Base-by-base conservation (phyloP, 495 filamentous ascomycete species). In the Podospora tetraspora region DNA sequence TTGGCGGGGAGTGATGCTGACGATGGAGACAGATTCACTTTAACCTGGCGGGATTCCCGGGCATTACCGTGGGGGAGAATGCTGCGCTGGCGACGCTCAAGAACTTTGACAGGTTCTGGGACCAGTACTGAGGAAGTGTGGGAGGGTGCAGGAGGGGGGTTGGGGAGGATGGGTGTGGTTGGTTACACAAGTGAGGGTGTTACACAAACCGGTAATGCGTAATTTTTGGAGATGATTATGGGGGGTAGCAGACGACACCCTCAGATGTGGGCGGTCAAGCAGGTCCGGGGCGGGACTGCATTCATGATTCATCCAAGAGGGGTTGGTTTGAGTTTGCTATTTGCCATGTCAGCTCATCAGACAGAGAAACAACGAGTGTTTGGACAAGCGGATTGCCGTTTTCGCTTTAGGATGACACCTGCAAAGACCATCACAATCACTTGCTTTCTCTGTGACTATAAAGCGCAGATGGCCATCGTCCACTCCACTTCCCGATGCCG, bases 1-100 rank as follows among this genome's bases (percentile, higher is more conserved):
- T 4, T 19, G 37, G 3, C 3, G 37, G 57, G 43, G 24, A 25
- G 13, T 9, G 7, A 65, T 22, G 32, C 60, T 61, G 19, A 32
- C 57, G 2, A 13, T 63, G 34, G 11, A 64, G 34, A 69, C 29
- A 77, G 75, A 75, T 79, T 63, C 77, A 79, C 66, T 79, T 76
- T 57, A 56, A 27, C 3, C 76, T 79, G 68, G 72, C 77, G 2
- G 68, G 66, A 3, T 67, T 68, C 3, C 72, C 61, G 30, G 74
- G 77, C 3, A 70, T 64, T 21, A 66, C 68, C 57, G 21, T 76
- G 13, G 77, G 77, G 2, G 68, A 71, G 9, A 61, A 30, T 16
- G 74, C 75, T 9, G 74, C 73, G 13, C 7, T 29, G 27, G 74
- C 63, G 30, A 76, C 74, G 9, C 63, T 72, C 10, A 66, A 68